Percentiles rank a stretch among this genome's conserved stretches.
Evolutionary conservation across 305 asterid species (phyloP).

Genomic region (Ilex paraguariensis): DNA sequence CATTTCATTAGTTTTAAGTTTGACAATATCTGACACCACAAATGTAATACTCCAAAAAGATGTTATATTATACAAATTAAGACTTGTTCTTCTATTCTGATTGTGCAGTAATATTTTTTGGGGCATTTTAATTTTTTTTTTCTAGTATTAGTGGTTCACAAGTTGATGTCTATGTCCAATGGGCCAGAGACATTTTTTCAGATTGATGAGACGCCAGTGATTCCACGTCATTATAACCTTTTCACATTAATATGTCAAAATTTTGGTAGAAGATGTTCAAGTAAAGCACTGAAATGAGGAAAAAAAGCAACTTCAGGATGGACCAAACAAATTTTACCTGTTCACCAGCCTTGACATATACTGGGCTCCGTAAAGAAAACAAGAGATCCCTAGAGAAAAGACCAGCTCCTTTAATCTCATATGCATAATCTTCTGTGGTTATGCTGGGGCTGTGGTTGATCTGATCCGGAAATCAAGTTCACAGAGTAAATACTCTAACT

Average conservation of each 20-base stretch:
- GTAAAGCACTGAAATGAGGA: neutral
- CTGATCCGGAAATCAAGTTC: neutral
- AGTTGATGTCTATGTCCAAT: neutral
- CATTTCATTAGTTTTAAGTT: neutral
- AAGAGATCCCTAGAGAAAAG: constrained; percentile 2
- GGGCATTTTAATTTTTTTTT: neutral
- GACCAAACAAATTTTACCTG: neutral
- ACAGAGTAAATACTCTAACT: too few relatives aligned
- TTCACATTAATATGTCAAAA: too few relatives aligned
- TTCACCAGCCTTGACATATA: neutral
- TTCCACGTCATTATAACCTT: neutral
- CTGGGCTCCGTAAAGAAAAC: constrained; percentile 2
- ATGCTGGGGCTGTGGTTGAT: constrained; percentile 1
- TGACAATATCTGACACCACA: too few relatives aligned
- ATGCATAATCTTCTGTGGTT: constrained; percentile 4
- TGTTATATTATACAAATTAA: too few relatives aligned
- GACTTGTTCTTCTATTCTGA: too few relatives aligned
- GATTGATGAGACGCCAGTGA: neutral
- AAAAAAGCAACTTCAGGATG: constrained; percentile 7
- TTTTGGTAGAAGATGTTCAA: neutral
- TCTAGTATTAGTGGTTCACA: too few relatives aligned
- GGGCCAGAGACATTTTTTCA: neutral
- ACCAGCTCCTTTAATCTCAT: constrained; percentile 3
- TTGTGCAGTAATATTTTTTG: too few relatives aligned
- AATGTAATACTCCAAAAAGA: too few relatives aligned